These are phyloP conservation scores for Didymellaceae sp. DNA, from an alignment of 2,329 filamentous ascomycete species.

Conservation along the genomic window DNA sequence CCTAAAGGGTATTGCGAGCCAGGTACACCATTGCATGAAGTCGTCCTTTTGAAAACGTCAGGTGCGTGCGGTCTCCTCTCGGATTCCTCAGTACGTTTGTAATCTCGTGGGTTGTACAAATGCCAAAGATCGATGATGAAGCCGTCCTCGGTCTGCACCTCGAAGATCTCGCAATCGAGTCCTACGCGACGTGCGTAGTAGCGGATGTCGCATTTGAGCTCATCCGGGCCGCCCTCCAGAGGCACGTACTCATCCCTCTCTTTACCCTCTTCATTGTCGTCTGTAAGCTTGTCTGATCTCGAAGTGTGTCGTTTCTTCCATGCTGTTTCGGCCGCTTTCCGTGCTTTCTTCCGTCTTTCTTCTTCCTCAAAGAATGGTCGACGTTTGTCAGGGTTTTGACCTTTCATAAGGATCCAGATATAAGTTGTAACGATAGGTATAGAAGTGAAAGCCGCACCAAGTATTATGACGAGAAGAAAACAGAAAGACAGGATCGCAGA, in stretches of 20 bases:
- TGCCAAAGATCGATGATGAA: constrained; percentile 92
- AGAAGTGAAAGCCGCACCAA: constrained; percentile 74
- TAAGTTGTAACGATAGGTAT: constrained; percentile 61
- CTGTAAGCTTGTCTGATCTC: constrained; percentile 43
- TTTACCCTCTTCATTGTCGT: constrained; percentile 47
- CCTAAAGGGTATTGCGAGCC: constrained; percentile 41
- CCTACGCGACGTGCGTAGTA: constrained; percentile 91
- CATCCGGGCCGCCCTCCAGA: constrained; percentile 81
- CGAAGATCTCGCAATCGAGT: constrained; percentile 80
- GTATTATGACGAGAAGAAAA: constrained; percentile 78
- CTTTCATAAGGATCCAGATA: constrained; percentile 61
- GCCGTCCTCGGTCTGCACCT: constrained; percentile 91
- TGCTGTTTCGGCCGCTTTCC: constrained; percentile 64
- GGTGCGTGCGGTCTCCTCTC: constrained; percentile 65
- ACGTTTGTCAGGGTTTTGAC: constrained; percentile 64
- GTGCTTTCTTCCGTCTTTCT: constrained; percentile 60
- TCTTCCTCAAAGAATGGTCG: constrained; percentile 80
- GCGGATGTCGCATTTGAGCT: constrained; percentile 75
- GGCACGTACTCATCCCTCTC: constrained; percentile 68
- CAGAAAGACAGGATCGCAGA: constrained; percentile 79
- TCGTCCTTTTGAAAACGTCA: constrained; percentile 62
- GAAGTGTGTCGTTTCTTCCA: constrained; percentile 62
- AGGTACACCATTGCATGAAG: constrained; percentile 23
- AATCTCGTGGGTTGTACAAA: constrained; percentile 81
- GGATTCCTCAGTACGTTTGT: constrained; percentile 59